A percentile compares a stretch with the other conserved stretches of the same genome.
Conservation (phyloP, 2,329 filamentous ascomycete species). For the Trichophyton benhamiae region DNA sequence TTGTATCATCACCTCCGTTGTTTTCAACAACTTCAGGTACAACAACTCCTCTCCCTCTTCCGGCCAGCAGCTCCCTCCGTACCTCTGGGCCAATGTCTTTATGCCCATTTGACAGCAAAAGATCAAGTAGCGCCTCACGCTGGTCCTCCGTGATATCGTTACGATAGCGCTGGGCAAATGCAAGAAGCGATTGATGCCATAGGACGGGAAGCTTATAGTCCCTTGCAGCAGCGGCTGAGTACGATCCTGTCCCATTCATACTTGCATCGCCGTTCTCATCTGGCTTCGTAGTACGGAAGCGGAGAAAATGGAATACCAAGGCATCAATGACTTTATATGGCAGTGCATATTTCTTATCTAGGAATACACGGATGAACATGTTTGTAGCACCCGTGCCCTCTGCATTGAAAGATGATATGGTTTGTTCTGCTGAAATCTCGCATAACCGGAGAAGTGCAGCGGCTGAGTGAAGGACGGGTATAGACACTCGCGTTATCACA, state of each 20-base stretch:
- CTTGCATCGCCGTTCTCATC: conserved; percentile 45
- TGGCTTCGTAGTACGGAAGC: conserved; percentile 63
- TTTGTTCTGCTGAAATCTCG: conserved; percentile 86
- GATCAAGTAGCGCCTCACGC: conserved; percentile 75
- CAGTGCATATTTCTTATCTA: conserved; percentile 95
- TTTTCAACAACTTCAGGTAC: conserved; percentile 35
- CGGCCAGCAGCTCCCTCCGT: conserved; percentile 73
- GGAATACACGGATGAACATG: conserved; percentile 80
- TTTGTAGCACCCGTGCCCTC: conserved; percentile 88
- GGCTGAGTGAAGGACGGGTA: conserved; percentile 84
- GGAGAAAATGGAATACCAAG: conserved; percentile 89
- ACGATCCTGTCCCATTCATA: conserved; percentile 26
- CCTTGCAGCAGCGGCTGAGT: conserved; percentile 38
- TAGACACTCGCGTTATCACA: conserved; percentile 70
- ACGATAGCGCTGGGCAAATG: conserved; percentile 86
- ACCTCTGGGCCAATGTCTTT: conserved; percentile 83
- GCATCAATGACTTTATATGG: conserved; percentile 91
- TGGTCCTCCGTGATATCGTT: conserved; percentile 96
- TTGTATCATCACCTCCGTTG: conserved; percentile 69
- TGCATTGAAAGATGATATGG: conserved; percentile 53
- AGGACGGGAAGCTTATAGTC: conserved; percentile 67
- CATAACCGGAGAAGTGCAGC: conserved; percentile 84
- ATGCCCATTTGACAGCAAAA: conserved; percentile 75
- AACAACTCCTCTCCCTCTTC: conserved; percentile 68
- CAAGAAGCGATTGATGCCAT: conserved; percentile 87